Conservation (phyloP, 2,329 filamentous ascomycete genomes). For the Xylaria sp. region DNA sequence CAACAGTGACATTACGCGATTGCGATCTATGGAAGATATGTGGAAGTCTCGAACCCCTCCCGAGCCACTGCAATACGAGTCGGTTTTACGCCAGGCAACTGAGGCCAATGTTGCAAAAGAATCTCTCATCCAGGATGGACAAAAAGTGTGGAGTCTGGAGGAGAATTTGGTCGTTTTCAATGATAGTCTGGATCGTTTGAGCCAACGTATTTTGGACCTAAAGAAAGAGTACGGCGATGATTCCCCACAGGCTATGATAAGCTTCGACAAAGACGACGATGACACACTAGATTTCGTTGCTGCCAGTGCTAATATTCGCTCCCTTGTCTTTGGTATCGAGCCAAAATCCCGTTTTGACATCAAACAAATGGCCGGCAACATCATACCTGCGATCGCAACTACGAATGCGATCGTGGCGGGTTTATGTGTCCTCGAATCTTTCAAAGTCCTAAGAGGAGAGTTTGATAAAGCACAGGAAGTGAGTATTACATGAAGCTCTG, state of each 20-base stretch:
- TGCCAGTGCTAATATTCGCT: conserved; percentile 88
- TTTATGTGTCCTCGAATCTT: conserved; percentile 89
- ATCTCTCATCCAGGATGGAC: conserved; percentile 70
- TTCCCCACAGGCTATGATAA: conserved; percentile 71
- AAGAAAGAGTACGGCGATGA: conserved; percentile 59
- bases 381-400: conserved; percentile 97
- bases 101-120: conserved; percentile 62
- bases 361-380: conserved; percentile 99
- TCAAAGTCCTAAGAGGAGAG: conserved; percentile 84
- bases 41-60: conserved; percentile 87
- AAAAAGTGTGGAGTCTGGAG: conserved; percentile 80
- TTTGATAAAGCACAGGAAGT: conserved; percentile 80
- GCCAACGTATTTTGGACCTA: conserved; percentile 74
- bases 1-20: conserved; percentile 80
- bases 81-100: conserved; percentile 63
- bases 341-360: conserved; percentile 92
- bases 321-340: conserved; percentile 88
- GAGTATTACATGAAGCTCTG: conserved; percentile 24
- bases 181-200: conserved; percentile 82
- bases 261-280: conserved; percentile 96
- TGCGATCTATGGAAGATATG: conserved; percentile 93
- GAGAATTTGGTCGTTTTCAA: conserved; percentile 90
- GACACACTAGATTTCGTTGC: conserved; percentile 96
- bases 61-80: conserved; percentile 75
- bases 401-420: conserved; percentile 97